Evolutionary conservation across 768 basidiomycete genomes (phyloP).

Genomic region (Leucogyrophana mollusca): DNA sequence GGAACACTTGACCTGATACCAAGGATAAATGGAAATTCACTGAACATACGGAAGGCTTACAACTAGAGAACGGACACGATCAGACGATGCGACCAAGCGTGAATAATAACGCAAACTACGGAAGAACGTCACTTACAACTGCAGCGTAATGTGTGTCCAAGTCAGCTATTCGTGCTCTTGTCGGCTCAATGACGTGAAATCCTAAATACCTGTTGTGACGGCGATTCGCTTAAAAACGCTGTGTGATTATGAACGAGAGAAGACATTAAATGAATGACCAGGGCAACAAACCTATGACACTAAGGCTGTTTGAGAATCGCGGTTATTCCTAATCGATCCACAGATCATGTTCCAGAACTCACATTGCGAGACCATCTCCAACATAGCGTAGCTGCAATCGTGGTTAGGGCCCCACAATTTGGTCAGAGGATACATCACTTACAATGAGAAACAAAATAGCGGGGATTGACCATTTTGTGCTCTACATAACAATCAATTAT

Average conservation of each 20-base stretch:
- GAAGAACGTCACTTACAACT: too few species aligned
- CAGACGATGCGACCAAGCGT: too few species aligned
- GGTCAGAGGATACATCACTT: not conserved
- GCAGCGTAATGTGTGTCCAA: not conserved
- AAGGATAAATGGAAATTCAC: not conserved
- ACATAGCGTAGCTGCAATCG: conserved; percentile 2
- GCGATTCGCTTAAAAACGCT: too few species aligned
- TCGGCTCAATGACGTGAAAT: not conserved
- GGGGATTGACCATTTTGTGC: not conserved
- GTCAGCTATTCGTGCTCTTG: not conserved
- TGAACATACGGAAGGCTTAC: not conserved
- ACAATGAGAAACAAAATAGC: conserved; percentile 1
- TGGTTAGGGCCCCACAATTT: not conserved
- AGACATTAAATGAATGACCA: not conserved
- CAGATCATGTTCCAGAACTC: conserved; percentile 1
- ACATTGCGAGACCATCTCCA: too few species aligned
- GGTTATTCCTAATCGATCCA: not conserved
- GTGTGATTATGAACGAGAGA: too few species aligned
- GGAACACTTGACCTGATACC: conserved; percentile 1
- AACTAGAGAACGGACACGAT: not conserved
- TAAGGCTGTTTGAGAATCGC: not conserved
- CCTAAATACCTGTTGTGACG: not conserved
- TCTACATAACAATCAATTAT: not conserved
- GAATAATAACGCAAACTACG: too few species aligned
- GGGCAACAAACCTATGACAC: not conserved